A percentile compares a stretch with the other conserved stretches of the same genome.
Conservation (phyloP, 768 basidiomycete genomes). For the Auriculariales sp. region DNA sequence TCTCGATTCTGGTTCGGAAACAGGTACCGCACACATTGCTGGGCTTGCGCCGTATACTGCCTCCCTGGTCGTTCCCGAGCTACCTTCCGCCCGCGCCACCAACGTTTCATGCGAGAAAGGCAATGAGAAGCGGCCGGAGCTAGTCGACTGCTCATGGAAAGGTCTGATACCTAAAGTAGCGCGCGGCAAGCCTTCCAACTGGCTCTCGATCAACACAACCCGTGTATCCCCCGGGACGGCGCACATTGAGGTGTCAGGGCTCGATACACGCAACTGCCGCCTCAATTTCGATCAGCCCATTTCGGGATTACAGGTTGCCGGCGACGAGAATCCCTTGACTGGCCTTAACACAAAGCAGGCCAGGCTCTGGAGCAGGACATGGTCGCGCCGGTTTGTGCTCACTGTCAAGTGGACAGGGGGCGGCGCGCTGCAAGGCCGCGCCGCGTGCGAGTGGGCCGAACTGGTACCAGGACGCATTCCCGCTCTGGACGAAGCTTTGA, state of each 20-base stretch:
- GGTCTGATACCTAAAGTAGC: slow-evolving; percentile 22
- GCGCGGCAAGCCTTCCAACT: slow-evolving; percentile 12
- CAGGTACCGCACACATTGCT: slow-evolving; percentile 16
- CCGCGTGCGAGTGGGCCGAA: slow-evolving; percentile 57
- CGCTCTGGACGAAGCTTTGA: slow-evolving; percentile 50
- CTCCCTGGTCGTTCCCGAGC: slow-evolving; percentile 26
- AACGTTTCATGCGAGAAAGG: slow-evolving; percentile 18
- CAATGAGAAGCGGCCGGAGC: slow-evolving; percentile 15
- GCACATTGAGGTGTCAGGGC: slow-evolving; percentile 34
- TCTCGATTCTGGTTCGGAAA: slow-evolving; percentile 19
- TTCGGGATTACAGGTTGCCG: slow-evolving; percentile 24
- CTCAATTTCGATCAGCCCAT: slow-evolving; percentile 41
- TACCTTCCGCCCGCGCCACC: slow-evolving; percentile 35
- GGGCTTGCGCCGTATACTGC: slow-evolving; percentile 30
- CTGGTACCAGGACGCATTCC: slow-evolving; percentile 40
- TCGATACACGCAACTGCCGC: slow-evolving; percentile 49
- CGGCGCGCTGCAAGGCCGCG: slow-evolving; percentile 23
- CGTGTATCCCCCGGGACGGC: slow-evolving; percentile 31
- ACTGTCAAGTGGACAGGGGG: slow-evolving; percentile 32
- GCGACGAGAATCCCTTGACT: slow-evolving; percentile 13
- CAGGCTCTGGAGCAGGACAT: slow-evolving; percentile 46
- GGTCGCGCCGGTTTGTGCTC: slow-evolving; percentile 39
- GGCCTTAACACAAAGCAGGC: slow-evolving; percentile 23
- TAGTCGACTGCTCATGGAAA: slow-evolving; percentile 36
- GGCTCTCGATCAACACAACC: slow-evolving; percentile 29